phyloP scores from a whole-genome alignment of 805 yeast species.

The Metschnikowia baotianmanensis region DNA sequence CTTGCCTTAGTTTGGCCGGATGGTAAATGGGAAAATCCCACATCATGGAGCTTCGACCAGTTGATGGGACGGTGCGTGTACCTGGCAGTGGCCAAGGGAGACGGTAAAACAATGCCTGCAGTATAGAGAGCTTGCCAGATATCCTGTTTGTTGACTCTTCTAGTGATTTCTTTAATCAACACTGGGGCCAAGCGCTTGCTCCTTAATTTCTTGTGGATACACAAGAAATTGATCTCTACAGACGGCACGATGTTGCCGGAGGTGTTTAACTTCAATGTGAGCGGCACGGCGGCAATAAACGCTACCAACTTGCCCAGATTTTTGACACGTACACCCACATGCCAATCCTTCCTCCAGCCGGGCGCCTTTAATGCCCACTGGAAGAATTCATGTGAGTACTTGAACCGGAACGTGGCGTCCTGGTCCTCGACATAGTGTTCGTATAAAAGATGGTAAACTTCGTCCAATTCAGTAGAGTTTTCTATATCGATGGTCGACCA shows the following conservation, averaged over 20 bases:
- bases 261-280: conserved; percentile 58
- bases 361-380: conserved; percentile 95
- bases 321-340: conserved; percentile 87
- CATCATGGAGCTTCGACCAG: conserved; percentile 86
- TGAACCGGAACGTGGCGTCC: conserved; percentile 89
- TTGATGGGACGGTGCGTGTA: conserved; percentile 92
- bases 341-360: conserved; percentile 88
- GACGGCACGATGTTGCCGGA: conserved; percentile 48
- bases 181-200: conserved; percentile 94
- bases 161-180: conserved; percentile 87
- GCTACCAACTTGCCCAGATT: conserved; percentile 78
- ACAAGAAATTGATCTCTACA: conserved; percentile 89
- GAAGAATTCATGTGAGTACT: conserved; percentile 77
- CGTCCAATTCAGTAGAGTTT: conserved; percentile 56
- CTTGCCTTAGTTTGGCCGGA: conserved; percentile 60
- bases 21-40: conserved; percentile 85
- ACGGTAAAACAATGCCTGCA: conserved; percentile 86
- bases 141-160: conserved; percentile 79
- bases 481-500: conserved; percentile 79
- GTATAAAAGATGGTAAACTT: conserved; percentile 74
- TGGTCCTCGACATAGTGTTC: conserved; percentile 94
- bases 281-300: conserved; percentile 89
- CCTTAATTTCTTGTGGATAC: conserved; percentile 91
- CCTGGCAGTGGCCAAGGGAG: conserved; percentile 86
- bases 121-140: conserved; percentile 97